Evolutionary conservation across 2,329 filamentous ascomycete genomes (phyloP).

Genomic region (Ilyonectria mors-panacis): DNA sequence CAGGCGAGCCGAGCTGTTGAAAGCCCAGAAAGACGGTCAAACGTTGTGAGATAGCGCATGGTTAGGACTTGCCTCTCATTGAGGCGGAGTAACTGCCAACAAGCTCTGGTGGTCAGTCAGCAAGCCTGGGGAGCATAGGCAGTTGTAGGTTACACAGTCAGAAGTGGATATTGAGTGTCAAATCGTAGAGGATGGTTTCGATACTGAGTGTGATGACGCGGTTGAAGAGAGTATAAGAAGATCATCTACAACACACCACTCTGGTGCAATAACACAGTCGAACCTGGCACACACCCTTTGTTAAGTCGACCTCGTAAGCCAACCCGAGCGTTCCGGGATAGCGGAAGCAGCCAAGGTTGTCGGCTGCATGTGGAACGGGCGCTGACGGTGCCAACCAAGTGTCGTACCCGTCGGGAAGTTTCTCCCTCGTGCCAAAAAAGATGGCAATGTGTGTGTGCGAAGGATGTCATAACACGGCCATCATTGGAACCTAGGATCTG

Average conservation of each 20-base stretch:
- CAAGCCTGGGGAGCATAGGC: background rate
- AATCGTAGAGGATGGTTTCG: background rate
- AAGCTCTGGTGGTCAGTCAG: slow-evolving; percentile 30
- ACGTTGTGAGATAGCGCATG: background rate
- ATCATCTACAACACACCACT: background rate
- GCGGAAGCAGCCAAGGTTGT: slow-evolving; percentile 19
- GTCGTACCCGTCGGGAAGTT: slow-evolving; percentile 20
- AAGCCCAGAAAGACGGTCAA: slow-evolving; percentile 12
- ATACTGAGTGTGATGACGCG: background rate
- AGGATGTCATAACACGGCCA: background rate
- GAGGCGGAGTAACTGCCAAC: slow-evolving; percentile 2
- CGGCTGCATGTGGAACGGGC: slow-evolving; percentile 14
- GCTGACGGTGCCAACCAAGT: slow-evolving; percentile 23
- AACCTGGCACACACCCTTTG: slow-evolving; percentile 7
- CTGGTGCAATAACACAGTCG: background rate
- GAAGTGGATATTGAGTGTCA: slow-evolving; percentile 1
- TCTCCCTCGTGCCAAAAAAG: slow-evolving; percentile 5
- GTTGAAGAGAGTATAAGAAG: background rate
- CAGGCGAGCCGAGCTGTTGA: slow-evolving; percentile 32
- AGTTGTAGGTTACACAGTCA: background rate
- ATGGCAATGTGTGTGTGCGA: background rate
- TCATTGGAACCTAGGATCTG: slow-evolving; percentile 20
- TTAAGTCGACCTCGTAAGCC: slow-evolving; percentile 34
- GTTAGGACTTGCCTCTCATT: background rate
- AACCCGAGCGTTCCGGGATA: slow-evolving; percentile 39